phyloP scores from a whole-genome alignment of 2,329 filamentous ascomycete genomes.

The Fusarium acutatum region DNA sequence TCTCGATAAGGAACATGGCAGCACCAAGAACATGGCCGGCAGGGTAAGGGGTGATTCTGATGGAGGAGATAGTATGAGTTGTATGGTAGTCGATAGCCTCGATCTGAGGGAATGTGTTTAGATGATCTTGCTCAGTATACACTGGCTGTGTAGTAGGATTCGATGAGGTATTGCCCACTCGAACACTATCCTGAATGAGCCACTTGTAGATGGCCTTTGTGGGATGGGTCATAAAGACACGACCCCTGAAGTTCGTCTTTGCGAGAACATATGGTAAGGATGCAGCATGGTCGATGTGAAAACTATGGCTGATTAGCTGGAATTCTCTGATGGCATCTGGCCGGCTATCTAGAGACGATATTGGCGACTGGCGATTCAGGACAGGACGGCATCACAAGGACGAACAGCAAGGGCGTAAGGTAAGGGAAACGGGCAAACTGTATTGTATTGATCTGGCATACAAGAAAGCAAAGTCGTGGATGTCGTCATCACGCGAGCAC shows the following conservation, averaged over 20 bases:
- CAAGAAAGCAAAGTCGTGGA: conserved; percentile 37
- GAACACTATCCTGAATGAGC: conserved; percentile 96
- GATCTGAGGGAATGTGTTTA: conserved; percentile 92
- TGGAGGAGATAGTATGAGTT: conserved; percentile 95
- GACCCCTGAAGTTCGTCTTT: conserved; percentile 96
- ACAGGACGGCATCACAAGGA: conserved; percentile 42
- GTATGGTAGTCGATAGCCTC: conserved; percentile 99
- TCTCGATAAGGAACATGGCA: conserved; percentile 98
- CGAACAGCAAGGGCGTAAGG: conserved; percentile 35
- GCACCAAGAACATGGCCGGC: conserved; percentile 98
- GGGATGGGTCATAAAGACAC: conserved; percentile 99
- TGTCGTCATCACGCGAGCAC: conserved; percentile 40
- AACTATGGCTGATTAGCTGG: conserved; percentile 66
- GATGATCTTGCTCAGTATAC: conserved; percentile 94
- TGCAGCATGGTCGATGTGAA: conserved; percentile 97
- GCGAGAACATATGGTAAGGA: conserved; percentile 97
- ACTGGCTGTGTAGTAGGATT: conserved; percentile 75
- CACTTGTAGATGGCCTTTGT: conserved; percentile 99
- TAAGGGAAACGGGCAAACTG: conserved; percentile 39
- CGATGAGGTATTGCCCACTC: conserved; percentile 78
- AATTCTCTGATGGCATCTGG: conserved; percentile 14
- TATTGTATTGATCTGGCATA: conserved; percentile 53
- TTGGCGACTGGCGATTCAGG: conserved; percentile 27
- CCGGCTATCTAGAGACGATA: conserved; percentile 12
- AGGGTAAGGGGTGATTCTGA: conserved; percentile 95